phyloP scores from a whole-genome alignment of 768 basidiomycete genomes.

The Leucocoprinus birnbaumii region DNA sequence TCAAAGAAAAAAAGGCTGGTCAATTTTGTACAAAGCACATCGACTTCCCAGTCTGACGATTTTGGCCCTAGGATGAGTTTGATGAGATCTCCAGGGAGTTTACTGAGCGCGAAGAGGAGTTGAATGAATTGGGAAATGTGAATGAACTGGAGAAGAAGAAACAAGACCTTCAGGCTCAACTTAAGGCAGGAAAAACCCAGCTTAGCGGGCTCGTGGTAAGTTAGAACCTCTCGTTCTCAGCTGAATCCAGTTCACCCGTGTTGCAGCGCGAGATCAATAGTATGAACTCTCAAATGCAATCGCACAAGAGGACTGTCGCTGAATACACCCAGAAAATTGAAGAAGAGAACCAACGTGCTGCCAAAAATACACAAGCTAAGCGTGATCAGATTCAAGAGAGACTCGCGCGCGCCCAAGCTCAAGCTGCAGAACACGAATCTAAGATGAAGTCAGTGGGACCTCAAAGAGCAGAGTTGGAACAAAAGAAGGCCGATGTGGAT shows the following conservation, averaged over 20 bases:
- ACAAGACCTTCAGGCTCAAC: conserved; percentile 43
- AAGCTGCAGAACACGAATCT: conserved; percentile 35
- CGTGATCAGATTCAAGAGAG: conserved; percentile 54
- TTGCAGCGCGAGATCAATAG: conserved; percentile 47
- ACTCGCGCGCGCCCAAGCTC: conserved; percentile 43
- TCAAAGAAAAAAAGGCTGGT: conserved; percentile 32
- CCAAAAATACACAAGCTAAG: conserved; percentile 55
- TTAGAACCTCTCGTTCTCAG: not conserved
- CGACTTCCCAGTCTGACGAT: not conserved
- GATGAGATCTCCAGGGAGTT: conserved; percentile 29
- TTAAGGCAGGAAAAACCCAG: conserved; percentile 42
- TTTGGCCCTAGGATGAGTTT: conserved; percentile 24
- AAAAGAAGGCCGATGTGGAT: conserved; percentile 27
- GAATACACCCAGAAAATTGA: conserved; percentile 47
- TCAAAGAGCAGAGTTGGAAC: conserved; percentile 29
- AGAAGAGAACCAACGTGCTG: conserved; percentile 52
- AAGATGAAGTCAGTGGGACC: conserved; percentile 24
- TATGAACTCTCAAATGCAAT: conserved; percentile 40
- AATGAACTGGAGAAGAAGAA: conserved; percentile 31
- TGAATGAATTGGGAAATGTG: conserved; percentile 26
- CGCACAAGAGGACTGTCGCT: conserved; percentile 28
- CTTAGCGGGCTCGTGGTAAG: conserved; percentile 45
- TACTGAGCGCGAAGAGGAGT: conserved; percentile 26
- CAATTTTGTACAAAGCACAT: not conserved
- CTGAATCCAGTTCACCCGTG: conserved; percentile 2